A percentile compares a stretch with the other conserved stretches of the same genome.
phyloP scores from a whole-genome alignment of 495 filamentous ascomycete species.

The Neurospora sp. region DNA sequence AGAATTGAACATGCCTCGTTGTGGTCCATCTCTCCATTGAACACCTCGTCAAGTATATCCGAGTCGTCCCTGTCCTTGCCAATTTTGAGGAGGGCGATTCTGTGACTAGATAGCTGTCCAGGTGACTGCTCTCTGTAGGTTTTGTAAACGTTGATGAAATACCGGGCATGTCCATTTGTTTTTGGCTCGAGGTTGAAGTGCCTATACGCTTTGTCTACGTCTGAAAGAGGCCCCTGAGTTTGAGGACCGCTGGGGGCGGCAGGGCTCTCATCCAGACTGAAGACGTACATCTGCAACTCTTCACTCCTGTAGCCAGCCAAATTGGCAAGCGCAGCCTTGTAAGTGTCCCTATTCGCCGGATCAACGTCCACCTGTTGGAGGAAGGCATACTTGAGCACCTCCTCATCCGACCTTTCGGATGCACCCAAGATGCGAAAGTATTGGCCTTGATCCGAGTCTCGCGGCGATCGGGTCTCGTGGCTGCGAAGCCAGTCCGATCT shows the following conservation, averaged over 20 bases:
- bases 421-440: conserved; percentile 13
- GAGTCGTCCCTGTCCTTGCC: conserved; percentile 9
- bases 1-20: conserved; percentile 14
- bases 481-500: conserved; percentile 4
- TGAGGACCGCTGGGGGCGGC: neutral
- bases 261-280: neutral
- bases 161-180: neutral
- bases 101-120: conserved; percentile 11
- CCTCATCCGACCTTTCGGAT: conserved; percentile 9
- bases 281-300: conserved; percentile 17
- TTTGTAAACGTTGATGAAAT: conserved; percentile 14
- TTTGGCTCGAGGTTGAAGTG: conserved; percentile 9
- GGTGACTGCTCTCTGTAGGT: conserved; percentile 13
- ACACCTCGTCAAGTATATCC: conserved; percentile 11
- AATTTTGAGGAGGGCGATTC: conserved; percentile 15
- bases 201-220: conserved; percentile 9
- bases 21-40: conserved; percentile 3
- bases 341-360: conserved; percentile 4
- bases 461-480: neutral
- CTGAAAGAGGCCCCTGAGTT: conserved; percentile 1
- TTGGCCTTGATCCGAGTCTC: neutral
- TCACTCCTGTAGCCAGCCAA: conserved; percentile 9
- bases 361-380: conserved; percentile 12
- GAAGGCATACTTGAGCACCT: conserved; percentile 20
- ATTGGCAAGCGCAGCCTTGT: conserved; percentile 13